Conservation (phyloP, 2,329 filamentous ascomycete species). For the Nemania serpens region DNA sequence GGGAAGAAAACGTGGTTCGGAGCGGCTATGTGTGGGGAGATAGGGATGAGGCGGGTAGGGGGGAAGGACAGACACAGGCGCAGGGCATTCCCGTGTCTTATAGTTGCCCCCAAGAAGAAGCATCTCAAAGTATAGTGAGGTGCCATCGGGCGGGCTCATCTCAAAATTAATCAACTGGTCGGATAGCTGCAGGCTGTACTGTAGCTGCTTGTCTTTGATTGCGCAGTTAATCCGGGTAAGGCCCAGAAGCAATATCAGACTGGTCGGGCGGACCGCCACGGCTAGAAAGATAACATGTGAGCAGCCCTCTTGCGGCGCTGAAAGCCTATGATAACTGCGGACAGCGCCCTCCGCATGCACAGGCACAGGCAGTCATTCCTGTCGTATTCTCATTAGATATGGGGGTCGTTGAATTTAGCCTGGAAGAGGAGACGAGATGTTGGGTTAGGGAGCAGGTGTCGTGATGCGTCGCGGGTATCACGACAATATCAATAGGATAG, state of each 20-base stretch:
- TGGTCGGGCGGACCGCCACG: conserved; percentile 32
- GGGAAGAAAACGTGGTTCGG: background rate
- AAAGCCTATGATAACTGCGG: conserved; percentile 25
- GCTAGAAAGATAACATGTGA: conserved; percentile 12
- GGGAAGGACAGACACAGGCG: background rate
- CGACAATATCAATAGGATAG: background rate
- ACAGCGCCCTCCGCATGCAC: conserved; percentile 27
- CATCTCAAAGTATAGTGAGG: background rate
- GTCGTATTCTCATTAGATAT: conserved; percentile 17
- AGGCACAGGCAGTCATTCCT: conserved; percentile 24
- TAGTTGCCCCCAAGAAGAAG: background rate
- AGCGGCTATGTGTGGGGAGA: background rate
- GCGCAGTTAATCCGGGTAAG: conserved; percentile 21
- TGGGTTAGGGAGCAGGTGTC: background rate
- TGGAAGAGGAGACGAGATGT: conserved; percentile 18
- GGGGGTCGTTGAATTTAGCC: conserved; percentile 33
- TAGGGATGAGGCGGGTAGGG: background rate
- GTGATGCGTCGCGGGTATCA: background rate
- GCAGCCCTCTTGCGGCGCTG: conserved; percentile 11
- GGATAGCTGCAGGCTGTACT: conserved; percentile 13
- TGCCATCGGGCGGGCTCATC: background rate
- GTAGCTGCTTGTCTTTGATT: conserved; percentile 21
- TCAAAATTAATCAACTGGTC: conserved; percentile 5
- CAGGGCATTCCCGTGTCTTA: background rate
- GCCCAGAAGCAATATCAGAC: conserved; percentile 34